Conservation (phyloP, 2,329 filamentous ascomycete species). For the Phyllosticta capitalensis region DNA sequence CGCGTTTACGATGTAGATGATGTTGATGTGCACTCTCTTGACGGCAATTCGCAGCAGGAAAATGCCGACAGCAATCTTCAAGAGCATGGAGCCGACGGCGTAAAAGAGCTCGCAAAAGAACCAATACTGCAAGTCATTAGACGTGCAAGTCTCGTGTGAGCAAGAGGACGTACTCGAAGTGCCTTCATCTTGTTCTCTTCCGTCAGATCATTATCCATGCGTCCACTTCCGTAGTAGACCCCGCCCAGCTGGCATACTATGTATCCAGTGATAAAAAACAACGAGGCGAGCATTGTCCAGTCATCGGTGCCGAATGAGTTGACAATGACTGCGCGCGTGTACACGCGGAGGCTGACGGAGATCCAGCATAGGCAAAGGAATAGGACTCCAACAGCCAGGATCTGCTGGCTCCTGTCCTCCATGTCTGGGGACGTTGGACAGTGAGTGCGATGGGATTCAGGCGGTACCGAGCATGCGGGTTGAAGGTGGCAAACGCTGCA, state of each 20-base stretch:
- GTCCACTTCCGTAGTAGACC: slow-evolving; percentile 30
- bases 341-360: slow-evolving; percentile 27
- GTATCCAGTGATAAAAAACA: slow-evolving; percentile 32
- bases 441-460: not conserved
- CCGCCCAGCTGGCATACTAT: slow-evolving; percentile 31
- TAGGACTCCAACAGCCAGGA: slow-evolving; percentile 22
- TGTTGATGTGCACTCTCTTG: slow-evolving; percentile 33
- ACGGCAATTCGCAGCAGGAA: slow-evolving; percentile 46
- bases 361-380: slow-evolving; percentile 32
- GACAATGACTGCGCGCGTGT: slow-evolving; percentile 27
- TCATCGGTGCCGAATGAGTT: slow-evolving; percentile 33
- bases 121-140: slow-evolving; percentile 33
- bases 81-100: slow-evolving; percentile 36
- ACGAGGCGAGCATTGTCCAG: slow-evolving; percentile 30
- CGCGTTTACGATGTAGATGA: slow-evolving; percentile 37
- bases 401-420: slow-evolving; percentile 18
- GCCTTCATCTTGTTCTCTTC: slow-evolving; percentile 20
- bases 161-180: slow-evolving; percentile 16
- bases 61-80: slow-evolving; percentile 43
- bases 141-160: not conserved
- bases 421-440: not conserved
- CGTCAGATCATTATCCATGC: slow-evolving; percentile 26
- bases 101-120: slow-evolving; percentile 49
- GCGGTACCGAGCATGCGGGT: not conserved
- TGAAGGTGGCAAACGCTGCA: not conserved